These are phyloP conservation scores for Nissolia schottii DNA, from an alignment of 306 rosid genomes.

Conservation along the genomic window DNA sequence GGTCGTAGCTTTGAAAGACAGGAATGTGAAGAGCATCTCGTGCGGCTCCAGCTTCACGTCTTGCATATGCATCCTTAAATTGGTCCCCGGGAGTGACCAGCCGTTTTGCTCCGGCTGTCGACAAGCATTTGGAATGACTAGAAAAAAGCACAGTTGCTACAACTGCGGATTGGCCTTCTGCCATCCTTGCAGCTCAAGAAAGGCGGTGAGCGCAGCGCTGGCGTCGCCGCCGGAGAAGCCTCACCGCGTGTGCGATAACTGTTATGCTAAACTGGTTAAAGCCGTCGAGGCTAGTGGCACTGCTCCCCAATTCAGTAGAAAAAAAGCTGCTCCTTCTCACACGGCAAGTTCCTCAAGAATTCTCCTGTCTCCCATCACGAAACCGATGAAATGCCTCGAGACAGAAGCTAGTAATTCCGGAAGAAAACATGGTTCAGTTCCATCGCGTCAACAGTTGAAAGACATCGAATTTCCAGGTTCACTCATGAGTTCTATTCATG, in stretches of 20 bases:
- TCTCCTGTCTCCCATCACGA: conserved; percentile 56
- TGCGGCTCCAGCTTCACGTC: conserved; percentile 87
- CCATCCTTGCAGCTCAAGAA: conserved; percentile 81
- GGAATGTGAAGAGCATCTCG: conserved; percentile 61
- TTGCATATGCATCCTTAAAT: conserved; percentile 72
- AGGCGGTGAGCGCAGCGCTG: conserved; percentile 64
- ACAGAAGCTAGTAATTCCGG: conserved; percentile 41
- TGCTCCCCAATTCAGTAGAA: conserved; percentile 32
- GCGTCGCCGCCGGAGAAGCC: conserved; percentile 80
- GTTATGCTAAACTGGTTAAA: conserved; percentile 74
- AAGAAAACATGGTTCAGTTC: conserved; percentile 43
- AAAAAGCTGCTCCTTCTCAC: conserved; percentile 38
- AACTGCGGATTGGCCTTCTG: conserved; percentile 42
- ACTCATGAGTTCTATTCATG: conserved; percentile 49
- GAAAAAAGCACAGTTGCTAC: conserved; percentile 31
- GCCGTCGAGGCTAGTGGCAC: conserved; percentile 39
- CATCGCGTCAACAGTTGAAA: conserved; percentile 54
- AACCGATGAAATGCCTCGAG: conserved; percentile 67
- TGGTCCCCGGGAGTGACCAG: conserved; percentile 74
- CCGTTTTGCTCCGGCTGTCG: conserved; percentile 69
- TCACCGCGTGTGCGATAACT: conserved; percentile 87
- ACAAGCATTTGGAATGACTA: conserved; percentile 81
- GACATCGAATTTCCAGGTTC: conserved; percentile 75
- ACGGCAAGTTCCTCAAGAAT: conserved; percentile 48
- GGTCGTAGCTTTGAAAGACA: conserved; percentile 73